phyloP scores from a whole-genome alignment of 345 rosid genomes.

The Noccaea bulbosa region DNA sequence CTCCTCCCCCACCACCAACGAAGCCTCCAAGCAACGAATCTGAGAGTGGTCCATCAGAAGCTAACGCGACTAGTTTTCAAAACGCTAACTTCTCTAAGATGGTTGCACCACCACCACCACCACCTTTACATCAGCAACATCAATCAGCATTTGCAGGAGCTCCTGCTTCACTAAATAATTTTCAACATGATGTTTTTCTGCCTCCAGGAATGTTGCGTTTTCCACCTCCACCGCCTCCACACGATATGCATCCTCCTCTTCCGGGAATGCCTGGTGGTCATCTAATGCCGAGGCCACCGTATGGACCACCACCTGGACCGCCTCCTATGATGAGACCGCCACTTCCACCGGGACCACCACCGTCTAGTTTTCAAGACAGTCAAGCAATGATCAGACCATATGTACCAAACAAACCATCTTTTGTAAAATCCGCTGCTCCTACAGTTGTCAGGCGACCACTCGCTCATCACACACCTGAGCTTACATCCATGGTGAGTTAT shows the following conservation, averaged over 20 bases:
- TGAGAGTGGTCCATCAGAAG: conserved; percentile 53
- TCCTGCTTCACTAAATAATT: conserved; percentile 46
- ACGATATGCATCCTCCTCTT: conserved; percentile 56
- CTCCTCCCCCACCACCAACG: conserved; percentile 65
- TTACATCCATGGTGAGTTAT: conserved; percentile 84
- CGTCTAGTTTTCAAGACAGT: conserved; percentile 62
- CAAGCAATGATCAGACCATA: conserved; percentile 52
- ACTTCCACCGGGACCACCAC: conserved; percentile 97
- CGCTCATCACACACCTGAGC: conserved; percentile 98
- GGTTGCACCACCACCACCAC: conserved; percentile 91
- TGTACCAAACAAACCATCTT: conserved; percentile 86
- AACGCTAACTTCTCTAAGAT: conserved; percentile 48
- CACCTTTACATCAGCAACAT: conserved; percentile 67
- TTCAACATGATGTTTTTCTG: conserved; percentile 60
- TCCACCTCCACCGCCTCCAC: conserved; percentile 89
- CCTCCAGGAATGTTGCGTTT: conserved; percentile 76
- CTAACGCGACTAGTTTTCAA: conserved; percentile 50
- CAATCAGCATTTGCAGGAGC: conserved; percentile 56
- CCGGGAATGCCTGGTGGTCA: conserved; percentile 74
- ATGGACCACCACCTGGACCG: conserved; percentile 83
- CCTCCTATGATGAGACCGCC: conserved; percentile 97
- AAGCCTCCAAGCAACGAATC: conserved; percentile 52
- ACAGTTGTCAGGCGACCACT: conserved; percentile 97
- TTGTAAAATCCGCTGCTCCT: conserved; percentile 95
- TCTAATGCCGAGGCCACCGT: conserved; percentile 78